Conservation (phyloP, 306 rosid species). For the Herpetospermum pedunculosum region DNA sequence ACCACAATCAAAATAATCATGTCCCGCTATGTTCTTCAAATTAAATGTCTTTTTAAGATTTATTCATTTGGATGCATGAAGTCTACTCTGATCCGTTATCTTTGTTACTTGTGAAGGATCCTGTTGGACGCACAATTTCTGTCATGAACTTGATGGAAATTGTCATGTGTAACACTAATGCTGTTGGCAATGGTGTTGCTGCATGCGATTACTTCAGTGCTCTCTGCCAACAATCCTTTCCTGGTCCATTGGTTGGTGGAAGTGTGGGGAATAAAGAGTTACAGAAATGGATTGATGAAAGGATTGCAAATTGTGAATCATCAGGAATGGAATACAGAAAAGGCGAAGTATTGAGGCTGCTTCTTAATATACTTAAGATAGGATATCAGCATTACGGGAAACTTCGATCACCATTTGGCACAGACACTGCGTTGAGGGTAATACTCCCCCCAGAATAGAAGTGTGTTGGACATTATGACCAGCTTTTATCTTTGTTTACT, state of each 20-base stretch:
- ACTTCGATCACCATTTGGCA: slow-evolving; percentile 84
- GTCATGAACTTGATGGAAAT: slow-evolving; percentile 70
- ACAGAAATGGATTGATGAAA: slow-evolving; percentile 83
- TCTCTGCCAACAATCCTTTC: slow-evolving; percentile 75
- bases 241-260: slow-evolving; percentile 94
- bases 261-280: slow-evolving; percentile 82
- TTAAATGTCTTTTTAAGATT: background rate
- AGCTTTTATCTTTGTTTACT: background rate
- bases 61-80: background rate
- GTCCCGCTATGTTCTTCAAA: background rate
- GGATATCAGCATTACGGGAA: slow-evolving; percentile 88
- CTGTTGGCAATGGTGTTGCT: slow-evolving; percentile 30
- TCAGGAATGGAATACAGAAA: slow-evolving; percentile 54
- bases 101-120: slow-evolving; percentile 48
- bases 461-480: background rate
- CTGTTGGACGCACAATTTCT: slow-evolving; percentile 49
- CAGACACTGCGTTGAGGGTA: slow-evolving; percentile 52
- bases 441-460: slow-evolving; percentile 3
- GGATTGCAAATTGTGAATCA: slow-evolving; percentile 49
- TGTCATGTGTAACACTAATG: slow-evolving; percentile 31
- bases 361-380: slow-evolving; percentile 83
- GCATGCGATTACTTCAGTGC: slow-evolving; percentile 50
- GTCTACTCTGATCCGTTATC: slow-evolving; percentile 19
- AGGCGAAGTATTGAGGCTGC: slow-evolving; percentile 63
- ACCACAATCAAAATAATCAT: background rate